A percentile compares a stretch with the other conserved stretches of the same genome.
These are phyloP conservation scores for Fusarium lyarnte DNA, from an alignment of 2,329 filamentous ascomycete genomes.

Conservation along the genomic window DNA sequence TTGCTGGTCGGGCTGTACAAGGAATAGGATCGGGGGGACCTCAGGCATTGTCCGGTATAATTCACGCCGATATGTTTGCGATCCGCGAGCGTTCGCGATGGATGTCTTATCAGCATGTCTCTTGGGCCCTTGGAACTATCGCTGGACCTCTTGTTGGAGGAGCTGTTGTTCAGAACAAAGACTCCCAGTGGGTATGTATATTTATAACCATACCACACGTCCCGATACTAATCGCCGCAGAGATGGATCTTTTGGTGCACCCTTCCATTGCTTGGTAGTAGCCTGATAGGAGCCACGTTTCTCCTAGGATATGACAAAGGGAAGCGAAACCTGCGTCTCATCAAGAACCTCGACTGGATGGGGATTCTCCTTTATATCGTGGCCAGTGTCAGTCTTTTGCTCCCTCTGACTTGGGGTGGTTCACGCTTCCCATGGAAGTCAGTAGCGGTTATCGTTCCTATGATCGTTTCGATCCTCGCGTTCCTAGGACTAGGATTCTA, in stretches of 20 bases:
- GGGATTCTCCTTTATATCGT: conserved; percentile 66
- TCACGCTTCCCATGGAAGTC: conserved; percentile 38
- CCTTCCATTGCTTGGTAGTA: conserved; percentile 45
- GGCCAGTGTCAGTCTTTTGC: conserved; percentile 25
- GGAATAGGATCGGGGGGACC: conserved; percentile 51
- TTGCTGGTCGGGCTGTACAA: conserved; percentile 49
- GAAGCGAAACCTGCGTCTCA: not conserved
- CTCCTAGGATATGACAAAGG: conserved; percentile 42
- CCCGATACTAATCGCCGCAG: conserved; percentile 16
- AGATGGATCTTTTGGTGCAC: conserved; percentile 52
- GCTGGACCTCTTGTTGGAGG: conserved; percentile 43
- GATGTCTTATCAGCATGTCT: conserved; percentile 50
- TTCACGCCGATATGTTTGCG: conserved; percentile 53
- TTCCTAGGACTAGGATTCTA: conserved; percentile 47
- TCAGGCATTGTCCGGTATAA: conserved; percentile 46
- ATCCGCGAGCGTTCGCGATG: conserved; percentile 54
- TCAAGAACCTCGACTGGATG: conserved; percentile 65
- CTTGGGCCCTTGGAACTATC: conserved; percentile 66
- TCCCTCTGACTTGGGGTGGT: conserved; percentile 30
- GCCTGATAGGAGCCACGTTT: conserved; percentile 35
- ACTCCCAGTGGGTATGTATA: conserved; percentile 36
- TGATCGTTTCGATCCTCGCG: conserved; percentile 63
- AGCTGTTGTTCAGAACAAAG: conserved; percentile 25
- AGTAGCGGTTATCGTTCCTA: conserved; percentile 61
- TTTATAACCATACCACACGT: not conserved